These are phyloP conservation scores for Zostera marina DNA, from an alignment of 116 monocot species.

Conservation along the genomic window DNA sequence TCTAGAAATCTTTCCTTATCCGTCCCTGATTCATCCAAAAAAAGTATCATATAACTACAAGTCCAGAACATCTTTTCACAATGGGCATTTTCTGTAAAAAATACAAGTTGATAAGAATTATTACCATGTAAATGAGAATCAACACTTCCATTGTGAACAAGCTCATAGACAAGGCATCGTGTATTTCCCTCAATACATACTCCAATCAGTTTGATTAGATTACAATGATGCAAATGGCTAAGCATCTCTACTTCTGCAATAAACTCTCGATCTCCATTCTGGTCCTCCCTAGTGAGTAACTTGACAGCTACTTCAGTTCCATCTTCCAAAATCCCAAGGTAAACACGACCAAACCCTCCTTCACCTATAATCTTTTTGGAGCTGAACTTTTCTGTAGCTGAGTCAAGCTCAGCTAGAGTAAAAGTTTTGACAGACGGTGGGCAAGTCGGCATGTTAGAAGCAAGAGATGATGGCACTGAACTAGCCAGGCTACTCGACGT, in stretches of 20 bases:
- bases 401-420: constrained; percentile 42
- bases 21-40: constrained; percentile 21
- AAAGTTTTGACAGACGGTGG: constrained; percentile 51
- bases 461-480: constrained; percentile 33
- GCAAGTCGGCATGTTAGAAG: constrained; percentile 36
- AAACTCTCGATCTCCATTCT: constrained; percentile 52
- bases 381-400: constrained; percentile 52
- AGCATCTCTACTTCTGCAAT: constrained; percentile 81
- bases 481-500: constrained; percentile 36
- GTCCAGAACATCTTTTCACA: not conserved
- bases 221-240: constrained; percentile 68
- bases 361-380: constrained; percentile 42
- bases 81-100: not conserved
- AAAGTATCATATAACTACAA: not conserved
- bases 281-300: constrained; percentile 45
- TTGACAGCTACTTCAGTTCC: constrained; percentile 71
- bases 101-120: not conserved
- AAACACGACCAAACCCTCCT: constrained; percentile 79
- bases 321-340: constrained; percentile 48
- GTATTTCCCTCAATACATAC: constrained; percentile 45
- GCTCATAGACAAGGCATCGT: constrained; percentile 66
- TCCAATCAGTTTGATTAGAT: constrained; percentile 78
- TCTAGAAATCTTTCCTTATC: constrained; percentile 33
- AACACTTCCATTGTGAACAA: constrained; percentile 76
- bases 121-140: constrained; percentile 88